Percentiles rank a stretch among this genome's conserved stretches.
Conservation (phyloP, 1,139 yeast species). For the Lodderomyces oxycetoniae region DNA sequence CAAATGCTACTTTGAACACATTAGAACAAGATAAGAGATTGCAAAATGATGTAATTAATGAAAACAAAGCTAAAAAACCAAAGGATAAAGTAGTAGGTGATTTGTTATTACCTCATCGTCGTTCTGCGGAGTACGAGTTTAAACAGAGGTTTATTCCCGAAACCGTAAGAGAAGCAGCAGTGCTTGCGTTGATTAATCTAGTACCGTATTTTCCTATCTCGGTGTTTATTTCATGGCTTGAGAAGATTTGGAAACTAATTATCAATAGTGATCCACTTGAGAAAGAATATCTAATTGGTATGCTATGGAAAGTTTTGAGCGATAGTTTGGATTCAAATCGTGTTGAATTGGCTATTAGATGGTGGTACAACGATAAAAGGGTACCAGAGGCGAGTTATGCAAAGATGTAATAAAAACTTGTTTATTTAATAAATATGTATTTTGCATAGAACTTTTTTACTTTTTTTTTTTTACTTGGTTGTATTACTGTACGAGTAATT, state of each 20-base stretch:
- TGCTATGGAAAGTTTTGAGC: slow-evolving; percentile 40
- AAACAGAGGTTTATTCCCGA: slow-evolving; percentile 27
- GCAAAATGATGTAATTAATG: slow-evolving; percentile 24
- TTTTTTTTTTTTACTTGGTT: slow-evolving; percentile 1
- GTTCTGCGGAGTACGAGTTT: slow-evolving; percentile 22
- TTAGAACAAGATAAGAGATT: slow-evolving; percentile 21
- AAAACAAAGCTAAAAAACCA: slow-evolving; percentile 28
- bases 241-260: slow-evolving; percentile 40
- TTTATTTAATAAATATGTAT: not conserved
- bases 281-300: slow-evolving; percentile 21
- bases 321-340: slow-evolving; percentile 54
- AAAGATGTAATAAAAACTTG: slow-evolving; percentile 1
- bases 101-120: slow-evolving; percentile 19
- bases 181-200: slow-evolving; percentile 45
- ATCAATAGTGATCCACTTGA: slow-evolving; percentile 36
- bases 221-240: slow-evolving; percentile 45
- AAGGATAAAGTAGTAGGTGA: slow-evolving; percentile 9
- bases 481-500: not conserved
- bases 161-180: slow-evolving; percentile 51
- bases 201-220: slow-evolving; percentile 52
- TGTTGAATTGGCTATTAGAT: slow-evolving; percentile 51
- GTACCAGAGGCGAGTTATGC: slow-evolving; percentile 3
- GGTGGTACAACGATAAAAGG: slow-evolving; percentile 10
- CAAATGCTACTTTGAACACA: slow-evolving; percentile 33
- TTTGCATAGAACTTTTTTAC: not conserved